Evolutionary conservation across 2,329 filamentous ascomycete species (phyloP), one percentile per base, ranked within the genome.

Genomic region (Nemania serpens): DNA sequence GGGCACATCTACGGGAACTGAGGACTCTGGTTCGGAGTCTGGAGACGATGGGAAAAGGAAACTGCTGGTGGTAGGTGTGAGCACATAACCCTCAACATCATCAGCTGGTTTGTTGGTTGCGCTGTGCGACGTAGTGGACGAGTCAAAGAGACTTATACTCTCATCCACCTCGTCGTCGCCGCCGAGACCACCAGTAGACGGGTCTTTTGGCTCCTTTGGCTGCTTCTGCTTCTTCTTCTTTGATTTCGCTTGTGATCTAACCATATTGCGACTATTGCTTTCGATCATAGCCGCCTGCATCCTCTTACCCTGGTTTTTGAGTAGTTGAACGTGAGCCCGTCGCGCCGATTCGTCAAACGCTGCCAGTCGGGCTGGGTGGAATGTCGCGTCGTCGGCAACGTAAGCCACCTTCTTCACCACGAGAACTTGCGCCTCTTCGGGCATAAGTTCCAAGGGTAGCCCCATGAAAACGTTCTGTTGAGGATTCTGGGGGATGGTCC

Each of bases 381-480:
- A 86, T 55, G 83, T 80, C 54, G 82, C 81, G 76, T 96, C 93
- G 74, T 97, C 91, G 69, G 94, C 87, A 68, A 97, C 82, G 75
- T 89, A 91, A 43, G 88, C 94, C 68, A 87, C 85, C 61, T 85
- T 87, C 68, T 88, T 89, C 67, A 92, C 88, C 60, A 96, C 87
- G 29, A 99, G 83, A 55, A 95, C 78, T 65, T 88, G 84, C 3
- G 89, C 93, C 79, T 99, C 95, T 77, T 98, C 95, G 1, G 91
- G 89, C 80, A 95, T 91, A 46, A 99, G 82, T 79, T 97, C 90
- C 25, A 98, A 79, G 2, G 95, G 95, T 51, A 98, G 79, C 47
- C 93, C 91, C 60, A 94, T 84, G 74, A 98, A 98, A 59, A 97
- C 85, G 77, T 97, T 98, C 77, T 99, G 95, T 69, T 96, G 94